Percentiles rank a stretch among this genome's conserved stretches.
These are phyloP conservation scores for Vinca major DNA, from an alignment of 305 asterid species.

Conservation along the genomic window DNA sequence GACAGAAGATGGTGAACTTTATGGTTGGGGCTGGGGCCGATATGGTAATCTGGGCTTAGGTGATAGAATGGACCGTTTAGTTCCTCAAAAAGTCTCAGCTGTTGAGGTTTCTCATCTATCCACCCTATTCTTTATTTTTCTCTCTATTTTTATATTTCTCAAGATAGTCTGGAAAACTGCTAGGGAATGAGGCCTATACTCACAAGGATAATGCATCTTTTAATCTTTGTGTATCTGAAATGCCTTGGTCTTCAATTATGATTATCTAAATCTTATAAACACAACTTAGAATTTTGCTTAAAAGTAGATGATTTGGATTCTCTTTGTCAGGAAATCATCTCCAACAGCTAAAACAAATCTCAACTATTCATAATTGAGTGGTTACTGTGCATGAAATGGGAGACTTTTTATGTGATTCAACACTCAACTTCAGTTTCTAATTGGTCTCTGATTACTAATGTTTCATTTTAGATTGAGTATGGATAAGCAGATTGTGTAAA, in stretches of 20 bases:
- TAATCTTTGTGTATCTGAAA: background rate
- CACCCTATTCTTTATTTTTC: background rate
- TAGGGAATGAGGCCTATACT: background rate
- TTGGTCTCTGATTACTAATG: background rate
- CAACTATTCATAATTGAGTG: background rate
- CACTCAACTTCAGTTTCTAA: background rate
- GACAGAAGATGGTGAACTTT: conserved; percentile 89
- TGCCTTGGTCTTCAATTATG: background rate
- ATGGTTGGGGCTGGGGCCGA: conserved; percentile 99
- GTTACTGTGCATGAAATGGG: background rate
- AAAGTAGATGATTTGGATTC: background rate
- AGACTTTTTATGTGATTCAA: background rate
- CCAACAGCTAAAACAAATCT: background rate
- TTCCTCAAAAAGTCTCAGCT: conserved; percentile 71
- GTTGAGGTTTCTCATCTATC: conserved; percentile 37
- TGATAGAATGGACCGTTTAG: conserved; percentile 69
- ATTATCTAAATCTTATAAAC: background rate
- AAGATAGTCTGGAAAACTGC: background rate
- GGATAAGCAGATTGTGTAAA: background rate
- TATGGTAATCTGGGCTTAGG: conserved; percentile 96
- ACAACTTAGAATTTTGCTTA: background rate
- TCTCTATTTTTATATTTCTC: background rate
- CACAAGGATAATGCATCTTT: background rate
- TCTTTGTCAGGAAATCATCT: background rate
- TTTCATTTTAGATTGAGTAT: background rate